Base-by-base conservation (phyloP, 495 filamentous ascomycete species). In the Penicillium salamii region DNA sequence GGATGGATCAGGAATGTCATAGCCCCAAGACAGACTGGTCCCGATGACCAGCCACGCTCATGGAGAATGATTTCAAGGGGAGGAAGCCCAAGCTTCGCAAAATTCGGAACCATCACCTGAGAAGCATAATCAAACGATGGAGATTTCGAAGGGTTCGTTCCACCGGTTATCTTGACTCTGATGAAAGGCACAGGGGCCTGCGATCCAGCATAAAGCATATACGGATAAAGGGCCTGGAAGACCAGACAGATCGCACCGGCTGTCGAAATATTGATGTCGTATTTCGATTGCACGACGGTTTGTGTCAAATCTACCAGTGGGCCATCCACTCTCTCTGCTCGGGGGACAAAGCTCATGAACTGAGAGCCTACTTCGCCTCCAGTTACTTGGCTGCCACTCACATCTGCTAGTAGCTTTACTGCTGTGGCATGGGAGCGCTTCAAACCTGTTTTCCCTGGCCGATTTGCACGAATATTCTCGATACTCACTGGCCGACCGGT, bases 161-260 rank as follows among this genome's bases (percentile, higher is more conserved):
- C 89, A 14, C 90, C 90, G 2, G 76, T 77, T 14, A 96, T 83
- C 13, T 74, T 79, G 3, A 92, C 59, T 14, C 69, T 70, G 26
- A 83, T 69, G 1, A 72, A 74, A 2, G 70, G 61, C 12, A 57
- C 24, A 17, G 26, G 1, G 37, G 44, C 37, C 23, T 31, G 48
- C 12, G 64, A 55, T 39, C 72, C 73, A 1, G 81, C 75, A 50
- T 85, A 82, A 2, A 95, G 63, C 3, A 93, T 63, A 63, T 85
- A 91, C 0, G 90, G 90, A 33, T 95, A 80, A 3, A 96, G 67
- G 2, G 90, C 86, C 66, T 96, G 90, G 53, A 93, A 80, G 21
- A 92, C 80, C n/a, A 95, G 73, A 45, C 83, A 70, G 0, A 88
- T 77, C 35, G 68, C 62, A 11, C 71, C 71, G 2, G 68, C 58